Percentiles rank a stretch among this genome's conserved stretches.
phyloP scores from a whole-genome alignment of 1,139 yeast species.

The Magnusiomyces fungicola region DNA sequence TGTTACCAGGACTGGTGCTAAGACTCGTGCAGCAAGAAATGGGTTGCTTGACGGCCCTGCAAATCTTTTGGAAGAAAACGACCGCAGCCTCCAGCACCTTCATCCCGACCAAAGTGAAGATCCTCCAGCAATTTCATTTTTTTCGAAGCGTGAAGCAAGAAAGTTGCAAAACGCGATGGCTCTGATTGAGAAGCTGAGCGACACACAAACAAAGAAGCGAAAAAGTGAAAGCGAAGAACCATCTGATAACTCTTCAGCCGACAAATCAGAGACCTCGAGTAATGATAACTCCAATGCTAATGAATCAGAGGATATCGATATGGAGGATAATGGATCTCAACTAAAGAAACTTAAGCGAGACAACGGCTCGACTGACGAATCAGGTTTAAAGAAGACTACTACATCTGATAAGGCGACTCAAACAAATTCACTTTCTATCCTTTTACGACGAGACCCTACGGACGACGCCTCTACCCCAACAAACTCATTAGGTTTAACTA shows the following conservation, averaged over 20 bases:
- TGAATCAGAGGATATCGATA: too few species aligned
- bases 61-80: constrained; percentile 2
- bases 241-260: background rate
- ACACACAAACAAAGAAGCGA: constrained; percentile 13
- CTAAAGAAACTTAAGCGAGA: too few species aligned
- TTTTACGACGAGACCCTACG: constrained; percentile 4
- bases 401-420: constrained; percentile 9
- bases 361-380: too few species aligned
- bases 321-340: too few species aligned
- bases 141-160: constrained; percentile 26
- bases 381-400: too few species aligned
- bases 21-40: constrained; percentile 11
- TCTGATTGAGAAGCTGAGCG: constrained; percentile 23
- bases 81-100: background rate
- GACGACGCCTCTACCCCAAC: too few species aligned
- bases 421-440: constrained; percentile 7
- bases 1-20: constrained; percentile 15
- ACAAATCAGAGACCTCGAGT: background rate
- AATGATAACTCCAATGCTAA: too few species aligned
- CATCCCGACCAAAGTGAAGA: background rate
- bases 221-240: constrained; percentile 5
- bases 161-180: constrained; percentile 27
- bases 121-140: constrained; percentile 14
- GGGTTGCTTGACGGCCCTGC: constrained; percentile 12
- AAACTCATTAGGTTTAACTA: too few species aligned